Conservation (phyloP, 371 early-diverging fungal genomes). For the Mortierella sp. region DNA sequence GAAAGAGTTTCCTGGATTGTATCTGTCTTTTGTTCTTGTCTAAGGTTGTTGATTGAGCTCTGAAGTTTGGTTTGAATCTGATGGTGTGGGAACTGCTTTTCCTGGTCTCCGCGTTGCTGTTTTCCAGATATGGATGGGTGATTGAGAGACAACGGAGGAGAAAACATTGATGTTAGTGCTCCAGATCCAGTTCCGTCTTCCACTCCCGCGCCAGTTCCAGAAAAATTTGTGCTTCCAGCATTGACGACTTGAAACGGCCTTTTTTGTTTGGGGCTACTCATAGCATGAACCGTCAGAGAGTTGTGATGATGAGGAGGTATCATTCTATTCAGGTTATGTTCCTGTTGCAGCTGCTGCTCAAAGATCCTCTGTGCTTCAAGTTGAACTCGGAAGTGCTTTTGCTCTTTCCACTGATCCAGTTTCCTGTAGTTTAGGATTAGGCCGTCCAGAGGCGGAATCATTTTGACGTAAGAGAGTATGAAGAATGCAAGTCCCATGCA, state of each 20-base stretch:
- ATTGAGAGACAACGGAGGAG: slow-evolving; percentile 28
- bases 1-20: slow-evolving; percentile 8
- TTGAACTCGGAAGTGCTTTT: slow-evolving; percentile 48
- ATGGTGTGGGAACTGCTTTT: slow-evolving; percentile 20
- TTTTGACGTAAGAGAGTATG: slow-evolving; percentile 45
- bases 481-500: slow-evolving; percentile 54
- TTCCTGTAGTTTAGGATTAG: slow-evolving; percentile 48
- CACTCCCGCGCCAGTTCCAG: slow-evolving; percentile 8
- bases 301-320: slow-evolving; percentile 36
- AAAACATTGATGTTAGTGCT: slow-evolving; percentile 22
- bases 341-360: slow-evolving; percentile 55
- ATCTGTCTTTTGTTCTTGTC: background rate
- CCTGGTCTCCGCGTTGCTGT: slow-evolving; percentile 10
- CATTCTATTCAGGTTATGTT: slow-evolving; percentile 34
- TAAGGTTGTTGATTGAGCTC: slow-evolving; percentile 18
- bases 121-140: background rate
- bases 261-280: slow-evolving; percentile 34
- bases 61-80: slow-evolving; percentile 20
- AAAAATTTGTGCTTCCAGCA: slow-evolving; percentile 20
- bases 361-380: slow-evolving; percentile 51
- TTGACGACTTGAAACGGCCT: slow-evolving; percentile 17
- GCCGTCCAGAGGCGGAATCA: slow-evolving; percentile 49
- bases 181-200: slow-evolving; percentile 8
- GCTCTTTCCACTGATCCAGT: slow-evolving; percentile 50
- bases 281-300: slow-evolving; percentile 26